Evolutionary conservation across 805 yeast genomes (phyloP).

Genomic region (Candida ulmi): DNA sequence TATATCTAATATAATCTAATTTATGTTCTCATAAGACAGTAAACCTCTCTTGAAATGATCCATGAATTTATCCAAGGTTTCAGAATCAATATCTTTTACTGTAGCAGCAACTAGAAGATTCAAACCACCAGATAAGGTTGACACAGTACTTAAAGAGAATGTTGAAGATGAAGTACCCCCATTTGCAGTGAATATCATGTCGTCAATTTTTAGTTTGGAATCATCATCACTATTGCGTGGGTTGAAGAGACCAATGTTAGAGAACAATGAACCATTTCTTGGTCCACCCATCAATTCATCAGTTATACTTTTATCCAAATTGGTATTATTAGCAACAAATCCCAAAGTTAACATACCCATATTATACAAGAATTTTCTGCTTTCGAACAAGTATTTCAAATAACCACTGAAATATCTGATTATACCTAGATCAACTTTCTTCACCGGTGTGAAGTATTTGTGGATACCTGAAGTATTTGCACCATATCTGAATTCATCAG

Average conservation of each 20-base stretch:
- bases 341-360: constrained; percentile 15
- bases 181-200: constrained; percentile 10
- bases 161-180: constrained; percentile 10
- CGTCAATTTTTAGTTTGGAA: constrained; percentile 7
- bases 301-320: constrained; percentile 11
- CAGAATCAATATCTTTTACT: constrained; percentile 3
- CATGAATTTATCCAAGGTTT: constrained; percentile 7
- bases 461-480: constrained; percentile 16
- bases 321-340: constrained; percentile 2
- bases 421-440: constrained; percentile 1
- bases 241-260: constrained; percentile 16
- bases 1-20: too few relatives aligned
- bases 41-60: constrained; percentile 8
- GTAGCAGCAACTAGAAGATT: constrained; percentile 12
- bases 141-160: constrained; percentile 6
- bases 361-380: constrained; percentile 8
- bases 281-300: constrained; percentile 5
- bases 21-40: neutral
- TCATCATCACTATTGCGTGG: too few relatives aligned
- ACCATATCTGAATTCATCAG: constrained; percentile 14
- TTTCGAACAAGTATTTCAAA: constrained; percentile 2
- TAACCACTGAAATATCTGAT: constrained; percentile 8
- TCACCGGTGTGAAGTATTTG: constrained; percentile 7
- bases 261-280: constrained; percentile 13
- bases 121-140: constrained; percentile 11